phyloP scores from a whole-genome alignment of 257 asterid species.

The Schizonepeta tenuifolia region DNA sequence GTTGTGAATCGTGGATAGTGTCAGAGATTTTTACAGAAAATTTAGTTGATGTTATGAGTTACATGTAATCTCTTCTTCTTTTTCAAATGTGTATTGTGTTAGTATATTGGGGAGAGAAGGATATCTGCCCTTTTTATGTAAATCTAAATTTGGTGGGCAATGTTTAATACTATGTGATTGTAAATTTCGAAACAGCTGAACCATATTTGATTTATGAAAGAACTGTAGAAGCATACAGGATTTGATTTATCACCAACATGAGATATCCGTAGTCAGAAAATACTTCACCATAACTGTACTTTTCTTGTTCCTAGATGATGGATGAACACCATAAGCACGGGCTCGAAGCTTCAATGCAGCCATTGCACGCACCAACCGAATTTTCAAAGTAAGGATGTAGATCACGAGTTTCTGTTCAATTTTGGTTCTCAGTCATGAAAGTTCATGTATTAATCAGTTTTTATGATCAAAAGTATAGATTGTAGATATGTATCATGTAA shows the following conservation, averaged over 20 bases:
- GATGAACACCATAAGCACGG: slow-evolving; percentile 8
- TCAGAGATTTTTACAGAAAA: too few relatives aligned
- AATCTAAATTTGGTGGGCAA: neutral
- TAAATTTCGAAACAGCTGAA: neutral
- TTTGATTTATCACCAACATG: neutral
- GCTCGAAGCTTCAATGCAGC: neutral
- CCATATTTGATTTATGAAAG: neutral
- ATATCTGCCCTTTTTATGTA: neutral
- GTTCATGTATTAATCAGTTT: neutral
- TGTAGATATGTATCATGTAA: neutral
- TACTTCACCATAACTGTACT: neutral
- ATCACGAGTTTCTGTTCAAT: neutral
- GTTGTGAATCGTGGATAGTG: neutral
- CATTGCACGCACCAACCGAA: neutral
- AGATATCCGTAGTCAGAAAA: neutral
- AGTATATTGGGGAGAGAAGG: neutral
- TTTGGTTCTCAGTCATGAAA: neutral
- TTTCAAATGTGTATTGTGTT: neutral
- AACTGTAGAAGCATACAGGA: neutral
- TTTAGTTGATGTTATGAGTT: neutral
- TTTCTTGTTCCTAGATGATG: slow-evolving; percentile 14
- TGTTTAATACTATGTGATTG: neutral
- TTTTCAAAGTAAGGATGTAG: neutral
- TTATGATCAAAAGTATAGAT: neutral
- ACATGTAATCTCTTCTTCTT: neutral